Base-by-base conservation (phyloP, 768 basidiomycete genomes). In the Calocybe gangraenosa region DNA sequence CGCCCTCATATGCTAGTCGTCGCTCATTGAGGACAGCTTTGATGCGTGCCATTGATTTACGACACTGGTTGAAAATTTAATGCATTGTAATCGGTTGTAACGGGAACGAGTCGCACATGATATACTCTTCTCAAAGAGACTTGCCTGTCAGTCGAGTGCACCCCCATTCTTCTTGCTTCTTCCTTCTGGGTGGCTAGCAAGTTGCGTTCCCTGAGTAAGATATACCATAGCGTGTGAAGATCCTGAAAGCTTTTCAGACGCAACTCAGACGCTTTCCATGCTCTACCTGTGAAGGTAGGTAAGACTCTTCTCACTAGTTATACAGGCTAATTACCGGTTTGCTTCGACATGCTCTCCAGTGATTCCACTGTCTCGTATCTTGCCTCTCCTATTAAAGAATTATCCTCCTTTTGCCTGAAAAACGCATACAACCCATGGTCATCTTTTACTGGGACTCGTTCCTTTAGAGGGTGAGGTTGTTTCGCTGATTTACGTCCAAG, bases 31-130 rank as follows among this genome's bases (percentile, higher is more conserved):
- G 71, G 17, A 97, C 82, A 47, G 78, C 82, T 64, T 98, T 98
- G 64, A 98, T 92, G 15, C 91, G 82, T n/a, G 90, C 92, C 92
- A 96, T 95, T 15, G 90, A 85, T 71, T 93, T 95, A 17, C 88
- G 86, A 65, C 83, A 85, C 92, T 96, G 52, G 8, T 40, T 22
- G 43, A 42, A 3, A 3, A n/a, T 37, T 42, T 19, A 48, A 37
- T 8, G 33, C 5, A 40, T 22, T 25, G 17, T 42, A 17, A 8
- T 40, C n/a, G n/a, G n/a, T 18, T 35, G 20, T 35, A 20, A 25
- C 23, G 43, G 7, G 28, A 25, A 15, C 7, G 19, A 40, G 25
- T 60, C 73, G 38, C 52, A 81, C 79, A 57, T 73, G 68, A 13
- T 70, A 68, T 22, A 78, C 68, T 58, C 64, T 69, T 10, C 49